Evolutionary conservation across 1,284 basidiomycete species (phyloP).

Genomic region (Meira nashicola): DNA sequence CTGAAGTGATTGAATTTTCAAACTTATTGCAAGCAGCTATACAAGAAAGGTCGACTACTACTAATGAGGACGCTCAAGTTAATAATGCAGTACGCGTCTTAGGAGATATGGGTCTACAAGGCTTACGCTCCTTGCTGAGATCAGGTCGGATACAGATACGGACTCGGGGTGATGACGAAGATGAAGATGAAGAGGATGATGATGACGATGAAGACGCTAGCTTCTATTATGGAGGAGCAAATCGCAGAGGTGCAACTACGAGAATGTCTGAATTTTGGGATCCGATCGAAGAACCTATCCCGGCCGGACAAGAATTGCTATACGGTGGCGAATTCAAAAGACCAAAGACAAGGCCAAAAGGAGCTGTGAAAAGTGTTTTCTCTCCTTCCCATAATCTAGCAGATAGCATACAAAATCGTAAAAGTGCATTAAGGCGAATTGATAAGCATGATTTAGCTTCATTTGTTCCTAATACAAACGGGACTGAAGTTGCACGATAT

Average conservation of each 20-base stretch:
- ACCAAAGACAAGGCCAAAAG: slow-evolving; percentile 12
- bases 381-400: slow-evolving; percentile 13
- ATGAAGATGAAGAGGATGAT: slow-evolving; percentile 26
- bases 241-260: slow-evolving; percentile 6
- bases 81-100: slow-evolving; percentile 17
- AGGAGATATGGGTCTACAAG: slow-evolving; percentile 29
- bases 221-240: slow-evolving; percentile 25
- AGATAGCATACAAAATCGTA: slow-evolving; percentile 8
- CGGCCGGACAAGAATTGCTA: slow-evolving; percentile 67
- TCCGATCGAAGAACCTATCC: slow-evolving; percentile 62
- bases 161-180: slow-evolving; percentile 13
- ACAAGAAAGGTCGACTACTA: slow-evolving; percentile 9
- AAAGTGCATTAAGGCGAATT: slow-evolving; percentile 12
- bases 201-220: slow-evolving; percentile 18
- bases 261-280: slow-evolving; percentile 42
- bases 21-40: slow-evolving; percentile 6
- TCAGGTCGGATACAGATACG: slow-evolving; percentile 18
- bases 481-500: slow-evolving; percentile 79
- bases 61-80: slow-evolving; percentile 23
- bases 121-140: slow-evolving; percentile 30
- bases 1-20: neutral
- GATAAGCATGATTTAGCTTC: slow-evolving; percentile 14
- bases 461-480: slow-evolving; percentile 70
- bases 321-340: slow-evolving; percentile 79
- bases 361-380: slow-evolving; percentile 7